Evolutionary conservation across 805 yeast species (phyloP).

Genomic region (Millerozyma miso): DNA sequence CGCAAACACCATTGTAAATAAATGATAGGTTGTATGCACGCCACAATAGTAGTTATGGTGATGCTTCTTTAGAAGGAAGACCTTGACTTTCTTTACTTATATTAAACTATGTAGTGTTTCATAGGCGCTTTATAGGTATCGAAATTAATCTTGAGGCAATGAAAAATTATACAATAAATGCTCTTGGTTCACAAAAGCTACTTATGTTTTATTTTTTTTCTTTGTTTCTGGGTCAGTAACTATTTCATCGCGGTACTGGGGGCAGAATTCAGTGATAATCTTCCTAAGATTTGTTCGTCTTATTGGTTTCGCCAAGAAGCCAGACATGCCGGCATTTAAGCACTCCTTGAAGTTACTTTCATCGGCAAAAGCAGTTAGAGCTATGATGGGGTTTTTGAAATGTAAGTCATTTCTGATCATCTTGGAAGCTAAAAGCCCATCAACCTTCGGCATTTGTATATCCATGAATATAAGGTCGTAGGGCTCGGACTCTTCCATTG

Average conservation of each 20-base stretch:
- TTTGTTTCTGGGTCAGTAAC: slow-evolving; percentile 31
- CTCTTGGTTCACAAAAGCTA: no score
- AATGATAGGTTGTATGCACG: neutral
- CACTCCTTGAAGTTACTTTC: slow-evolving; percentile 85
- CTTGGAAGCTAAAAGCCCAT: slow-evolving; percentile 81
- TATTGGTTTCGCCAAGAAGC: slow-evolving; percentile 85
- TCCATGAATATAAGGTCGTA: slow-evolving; percentile 91
- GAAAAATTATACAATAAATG: no score
- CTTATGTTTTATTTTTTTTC: slow-evolving; percentile 25
- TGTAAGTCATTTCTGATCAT: slow-evolving; percentile 60
- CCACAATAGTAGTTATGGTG: no score
- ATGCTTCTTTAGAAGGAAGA: no score
- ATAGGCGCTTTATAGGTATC: no score
- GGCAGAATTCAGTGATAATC: slow-evolving; percentile 47
- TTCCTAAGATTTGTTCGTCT: slow-evolving; percentile 63
- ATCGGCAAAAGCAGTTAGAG: slow-evolving; percentile 94
- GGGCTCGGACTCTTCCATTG: slow-evolving; percentile 33
- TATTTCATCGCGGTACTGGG: slow-evolving; percentile 26
- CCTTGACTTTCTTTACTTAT: no score
- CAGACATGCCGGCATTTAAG: slow-evolving; percentile 86
- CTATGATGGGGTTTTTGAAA: slow-evolving; percentile 76
- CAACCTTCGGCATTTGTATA: slow-evolving; percentile 94
- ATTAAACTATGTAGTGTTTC: no score
- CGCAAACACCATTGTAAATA: neutral
- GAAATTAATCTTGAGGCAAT: no score